Conservation (phyloP, 2,329 filamentous ascomycete species). For the Xylaria sp. region DNA sequence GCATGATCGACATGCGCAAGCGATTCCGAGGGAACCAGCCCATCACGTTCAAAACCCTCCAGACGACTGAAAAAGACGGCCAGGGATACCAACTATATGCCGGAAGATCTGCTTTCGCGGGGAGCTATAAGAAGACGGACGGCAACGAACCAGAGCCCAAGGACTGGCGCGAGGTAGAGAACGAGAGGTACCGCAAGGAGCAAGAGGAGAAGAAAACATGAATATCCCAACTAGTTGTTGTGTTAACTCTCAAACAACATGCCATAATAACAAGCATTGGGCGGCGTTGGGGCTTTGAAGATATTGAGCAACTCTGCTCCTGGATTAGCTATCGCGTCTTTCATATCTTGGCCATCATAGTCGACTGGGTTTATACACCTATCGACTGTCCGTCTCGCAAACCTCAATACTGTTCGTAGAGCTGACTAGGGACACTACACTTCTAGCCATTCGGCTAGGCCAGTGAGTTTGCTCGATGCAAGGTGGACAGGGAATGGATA, state of each 20-base stretch:
- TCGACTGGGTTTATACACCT: no score
- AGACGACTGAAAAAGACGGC: conserved; percentile 62
- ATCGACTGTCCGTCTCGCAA: no score
- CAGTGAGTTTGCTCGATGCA: no score
- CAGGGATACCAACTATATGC: conserved; percentile 76
- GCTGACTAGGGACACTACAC: no score
- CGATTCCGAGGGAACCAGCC: conserved; percentile 94
- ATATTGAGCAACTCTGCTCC: background rate
- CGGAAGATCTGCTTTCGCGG: conserved; percentile 70
- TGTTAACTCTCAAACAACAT: background rate
- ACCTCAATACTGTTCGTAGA: no score
- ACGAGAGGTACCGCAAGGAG: conserved; percentile 58
- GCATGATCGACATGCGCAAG: conserved; percentile 98
- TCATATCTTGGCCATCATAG: no score
- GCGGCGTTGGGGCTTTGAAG: conserved; percentile 30
- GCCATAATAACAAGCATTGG: conserved; percentile 32
- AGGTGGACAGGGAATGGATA: no score
- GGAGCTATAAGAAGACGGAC: conserved; percentile 65
- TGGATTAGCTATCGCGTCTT: no score
- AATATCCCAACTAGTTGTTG: background rate
- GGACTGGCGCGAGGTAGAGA: conserved; percentile 68
- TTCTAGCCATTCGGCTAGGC: no score
- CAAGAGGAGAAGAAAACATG: conserved; percentile 34
- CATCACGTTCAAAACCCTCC: conserved; percentile 65
- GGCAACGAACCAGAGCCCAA: conserved; percentile 65